A percentile compares a stretch with the other conserved stretches of the same genome.
These are phyloP conservation scores for Exophiala spinifera DNA, from an alignment of 2,329 filamentous ascomycete genomes.

Conservation along the genomic window DNA sequence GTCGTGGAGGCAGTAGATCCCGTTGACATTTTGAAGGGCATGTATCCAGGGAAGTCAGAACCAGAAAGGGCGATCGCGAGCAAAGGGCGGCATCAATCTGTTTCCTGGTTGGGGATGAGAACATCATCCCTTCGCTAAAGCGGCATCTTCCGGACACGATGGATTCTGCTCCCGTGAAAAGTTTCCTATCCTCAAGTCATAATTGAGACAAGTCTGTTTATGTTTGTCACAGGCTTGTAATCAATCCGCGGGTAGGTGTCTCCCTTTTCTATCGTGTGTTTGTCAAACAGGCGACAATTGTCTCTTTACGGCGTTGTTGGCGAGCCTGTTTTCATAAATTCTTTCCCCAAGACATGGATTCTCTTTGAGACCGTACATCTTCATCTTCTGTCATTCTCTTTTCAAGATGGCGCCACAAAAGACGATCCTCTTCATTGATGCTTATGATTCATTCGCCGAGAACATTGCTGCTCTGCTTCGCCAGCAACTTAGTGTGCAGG, in stretches of 20 bases:
- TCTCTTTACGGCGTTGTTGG: background rate
- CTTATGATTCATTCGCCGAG: conserved; percentile 95
- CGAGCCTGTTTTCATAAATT: background rate
- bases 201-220: background rate
- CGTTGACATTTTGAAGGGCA: background rate
- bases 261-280: background rate
- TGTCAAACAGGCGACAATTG: background rate
- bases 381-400: no score
- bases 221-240: background rate
- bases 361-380: background rate
- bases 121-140: no score
- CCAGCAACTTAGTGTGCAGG: conserved; percentile 63
- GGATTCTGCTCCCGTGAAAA: background rate
- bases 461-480: conserved; percentile 84
- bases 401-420: conserved; percentile 8
- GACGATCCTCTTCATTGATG: conserved; percentile 78
- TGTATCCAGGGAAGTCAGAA: background rate
- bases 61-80: no score
- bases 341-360: background rate
- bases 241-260: background rate
- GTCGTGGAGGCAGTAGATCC: background rate
- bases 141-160: background rate
- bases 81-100: no score
- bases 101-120: no score
- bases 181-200: background rate